A percentile compares a stretch with the other conserved stretches of the same genome.
These are phyloP conservation scores for Exophiala sideris DNA, from an alignment of 2,329 filamentous ascomycete species.

Conservation along the genomic window DNA sequence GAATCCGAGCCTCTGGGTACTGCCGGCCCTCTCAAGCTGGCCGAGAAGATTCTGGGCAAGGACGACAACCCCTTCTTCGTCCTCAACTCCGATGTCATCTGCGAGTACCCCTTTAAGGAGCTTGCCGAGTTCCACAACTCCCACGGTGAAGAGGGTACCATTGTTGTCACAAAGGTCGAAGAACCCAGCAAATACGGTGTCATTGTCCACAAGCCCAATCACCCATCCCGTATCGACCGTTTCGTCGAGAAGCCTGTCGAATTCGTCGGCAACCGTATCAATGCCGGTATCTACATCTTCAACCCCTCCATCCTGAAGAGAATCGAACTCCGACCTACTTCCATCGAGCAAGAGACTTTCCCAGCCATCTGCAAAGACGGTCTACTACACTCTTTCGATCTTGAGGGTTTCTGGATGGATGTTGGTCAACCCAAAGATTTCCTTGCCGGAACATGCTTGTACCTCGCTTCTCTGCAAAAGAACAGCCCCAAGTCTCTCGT, in stretches of 20 bases:
- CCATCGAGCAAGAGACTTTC: constrained; percentile 99
- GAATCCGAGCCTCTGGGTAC: constrained; percentile 94
- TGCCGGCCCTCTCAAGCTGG: constrained; percentile 90
- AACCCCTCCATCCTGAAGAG: constrained; percentile 86
- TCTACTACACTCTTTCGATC: constrained; percentile 89
- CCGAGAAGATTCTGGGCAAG: constrained; percentile 86
- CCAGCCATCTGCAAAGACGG: constrained; percentile 86
- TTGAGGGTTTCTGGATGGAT: constrained; percentile 99
- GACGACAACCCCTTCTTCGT: constrained; percentile 96
- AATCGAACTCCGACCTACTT: constrained; percentile 94
- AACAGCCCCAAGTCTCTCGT: constrained; percentile 81
- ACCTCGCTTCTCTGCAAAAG: constrained; percentile 89
- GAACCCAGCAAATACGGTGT: constrained; percentile 99
- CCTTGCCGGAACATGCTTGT: constrained; percentile 90
- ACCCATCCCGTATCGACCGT: constrained; percentile 88
- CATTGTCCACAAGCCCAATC: constrained; percentile 91
- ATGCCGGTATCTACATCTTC: constrained; percentile 96
- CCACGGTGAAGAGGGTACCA: constrained; percentile 94
- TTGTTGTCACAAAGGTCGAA: constrained; percentile 97
- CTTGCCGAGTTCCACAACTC: constrained; percentile 86
- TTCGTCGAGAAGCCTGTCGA: constrained; percentile 99
- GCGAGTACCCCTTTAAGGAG: constrained; percentile 92
- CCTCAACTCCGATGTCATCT: constrained; percentile 96
- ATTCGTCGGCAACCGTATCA: constrained; percentile 98
- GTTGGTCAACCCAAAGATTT: constrained; percentile 99